A percentile compares a stretch with the other conserved stretches of the same genome.
Conservation (phyloP, 2,329 filamentous ascomycete genomes). For the Aspergillus proliferans region DNA sequence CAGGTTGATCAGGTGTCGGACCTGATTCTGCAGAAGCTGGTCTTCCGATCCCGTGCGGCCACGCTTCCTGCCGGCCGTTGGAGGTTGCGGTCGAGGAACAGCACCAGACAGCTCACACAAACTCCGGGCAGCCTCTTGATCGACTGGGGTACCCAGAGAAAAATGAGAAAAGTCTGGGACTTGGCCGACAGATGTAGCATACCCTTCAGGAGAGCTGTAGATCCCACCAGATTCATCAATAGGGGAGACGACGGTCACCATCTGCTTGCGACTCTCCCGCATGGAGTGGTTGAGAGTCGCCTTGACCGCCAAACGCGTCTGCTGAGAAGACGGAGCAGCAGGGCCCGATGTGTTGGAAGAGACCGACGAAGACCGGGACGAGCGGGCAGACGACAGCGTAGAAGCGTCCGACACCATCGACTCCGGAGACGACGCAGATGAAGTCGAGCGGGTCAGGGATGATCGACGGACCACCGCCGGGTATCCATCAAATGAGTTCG, state of each 20-base stretch:
- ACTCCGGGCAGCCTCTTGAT: conserved; percentile 37
- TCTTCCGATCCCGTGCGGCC: conserved; percentile 37
- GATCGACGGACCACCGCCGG: conserved; percentile 44
- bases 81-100: conserved; percentile 15
- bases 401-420: conserved; percentile 58
- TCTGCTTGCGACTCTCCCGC: conserved; percentile 31
- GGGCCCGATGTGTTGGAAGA: conserved; percentile 37
- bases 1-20: conserved; percentile 32
- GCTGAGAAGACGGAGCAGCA: conserved; percentile 15
- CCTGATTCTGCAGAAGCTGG: conserved; percentile 30
- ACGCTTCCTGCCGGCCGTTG: conserved; percentile 28
- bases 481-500: conserved; percentile 41
- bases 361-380: conserved; percentile 48
- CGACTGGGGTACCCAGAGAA: conserved; percentile 25
- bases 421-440: conserved; percentile 52
- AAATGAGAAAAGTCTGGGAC: conserved; percentile 32
- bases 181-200: conserved; percentile 16
- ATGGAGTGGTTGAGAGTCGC: conserved; percentile 34
- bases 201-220: conserved; percentile 31
- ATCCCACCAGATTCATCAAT: conserved; percentile 31
- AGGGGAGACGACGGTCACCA: conserved; percentile 30
- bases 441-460: conserved; percentile 47
- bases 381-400: conserved; percentile 47
- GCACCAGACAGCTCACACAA: conserved; percentile 36
- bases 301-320: conserved; percentile 33